Evolutionary conservation across 495 filamentous ascomycete genomes (phyloP).

Genomic region (Filosporella fistucella): DNA sequence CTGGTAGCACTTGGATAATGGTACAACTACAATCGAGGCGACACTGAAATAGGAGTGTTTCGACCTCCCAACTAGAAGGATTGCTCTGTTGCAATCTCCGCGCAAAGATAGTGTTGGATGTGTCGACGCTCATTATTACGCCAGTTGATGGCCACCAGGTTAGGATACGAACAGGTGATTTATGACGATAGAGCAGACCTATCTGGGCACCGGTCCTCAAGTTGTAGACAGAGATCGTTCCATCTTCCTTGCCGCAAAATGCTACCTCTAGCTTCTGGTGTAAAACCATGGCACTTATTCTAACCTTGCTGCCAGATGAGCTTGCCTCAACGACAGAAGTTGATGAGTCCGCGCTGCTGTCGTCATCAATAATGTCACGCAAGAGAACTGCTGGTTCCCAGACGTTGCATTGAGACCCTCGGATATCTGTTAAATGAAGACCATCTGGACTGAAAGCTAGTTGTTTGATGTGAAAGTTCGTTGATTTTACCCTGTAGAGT

Average conservation of each 20-base stretch:
- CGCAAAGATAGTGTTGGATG: slow-evolving; percentile 15
- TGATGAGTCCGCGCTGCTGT: slow-evolving; percentile 13
- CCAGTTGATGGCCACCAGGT: slow-evolving; percentile 7
- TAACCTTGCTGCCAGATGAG: slow-evolving; percentile 11
- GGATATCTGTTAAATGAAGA: slow-evolving; percentile 27
- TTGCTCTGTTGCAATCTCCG: slow-evolving; percentile 11
- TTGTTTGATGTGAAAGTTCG: slow-evolving; percentile 20
- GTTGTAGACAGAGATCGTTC: slow-evolving; percentile 23
- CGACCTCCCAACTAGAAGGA: slow-evolving; percentile 13
- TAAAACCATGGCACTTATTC: slow-evolving; percentile 21
- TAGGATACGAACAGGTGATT: slow-evolving; percentile 15
- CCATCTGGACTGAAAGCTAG: slow-evolving; percentile 28
- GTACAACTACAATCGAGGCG: slow-evolving; percentile 16
- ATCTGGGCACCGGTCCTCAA: slow-evolving; percentile 16
- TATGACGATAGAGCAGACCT: slow-evolving; percentile 23
- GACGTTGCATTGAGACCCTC: slow-evolving; percentile 29
- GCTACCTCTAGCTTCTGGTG: slow-evolving; percentile 15
- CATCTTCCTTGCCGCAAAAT: slow-evolving; percentile 27
- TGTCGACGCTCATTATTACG: slow-evolving; percentile 18
- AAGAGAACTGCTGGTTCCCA: slow-evolving; percentile 23
- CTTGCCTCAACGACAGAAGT: slow-evolving; percentile 9
- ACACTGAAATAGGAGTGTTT: slow-evolving; percentile 11
- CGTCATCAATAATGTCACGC: slow-evolving; percentile 16
- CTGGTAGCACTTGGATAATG: slow-evolving; percentile 19
- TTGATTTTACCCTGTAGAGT: slow-evolving; percentile 27